These are phyloP conservation scores for Epichloe scottii DNA, from an alignment of 2,329 filamentous ascomycete species.

Conservation along the genomic window DNA sequence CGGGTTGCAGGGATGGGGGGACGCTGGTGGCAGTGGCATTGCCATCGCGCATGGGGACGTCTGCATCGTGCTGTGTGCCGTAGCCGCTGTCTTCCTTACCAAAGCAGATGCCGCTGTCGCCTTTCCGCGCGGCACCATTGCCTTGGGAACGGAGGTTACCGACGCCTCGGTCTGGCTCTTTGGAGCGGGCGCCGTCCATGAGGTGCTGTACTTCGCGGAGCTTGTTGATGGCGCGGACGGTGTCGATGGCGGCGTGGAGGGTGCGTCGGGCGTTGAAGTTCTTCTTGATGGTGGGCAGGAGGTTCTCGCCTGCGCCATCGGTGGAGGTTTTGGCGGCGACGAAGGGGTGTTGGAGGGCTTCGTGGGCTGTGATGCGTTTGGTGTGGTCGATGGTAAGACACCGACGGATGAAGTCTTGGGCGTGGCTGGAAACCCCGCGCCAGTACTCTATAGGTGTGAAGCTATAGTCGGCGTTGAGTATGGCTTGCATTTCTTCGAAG, in stretches of 20 bases:
- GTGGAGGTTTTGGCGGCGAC: conserved; percentile 39
- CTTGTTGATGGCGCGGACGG: conserved; percentile 59
- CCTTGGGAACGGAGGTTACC: conserved; percentile 6
- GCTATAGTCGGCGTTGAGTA: conserved; percentile 88
- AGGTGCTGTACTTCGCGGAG: conserved; percentile 49
- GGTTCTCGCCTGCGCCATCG: conserved; percentile 43
- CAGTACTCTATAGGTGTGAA: conserved; percentile 95
- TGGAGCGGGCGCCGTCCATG: conserved; percentile 42
- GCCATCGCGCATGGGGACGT: conserved; percentile 35
- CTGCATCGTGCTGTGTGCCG: conserved; percentile 26
- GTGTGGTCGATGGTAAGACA: conserved; percentile 86
- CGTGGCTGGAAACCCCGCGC: conserved; percentile 76
- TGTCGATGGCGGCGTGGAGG: conserved; percentile 58
- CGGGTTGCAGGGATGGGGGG: conserved; percentile 41
- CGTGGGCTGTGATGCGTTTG: conserved; percentile 82
- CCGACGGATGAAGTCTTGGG: conserved; percentile 82
- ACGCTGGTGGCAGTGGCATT: conserved; percentile 27
- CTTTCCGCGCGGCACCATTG: conserved; percentile 19
- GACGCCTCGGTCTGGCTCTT: conserved; percentile 32
- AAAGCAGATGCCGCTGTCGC: conserved; percentile 33
- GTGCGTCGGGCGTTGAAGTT: conserved; percentile 61
- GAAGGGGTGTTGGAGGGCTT: conserved; percentile 55
- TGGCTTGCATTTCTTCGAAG: conserved; percentile 98
- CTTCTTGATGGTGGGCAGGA: conserved; percentile 59
- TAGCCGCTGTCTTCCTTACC: conserved; percentile 36